phyloP scores from a whole-genome alignment of 768 basidiomycete species.

The Suillus americanus region DNA sequence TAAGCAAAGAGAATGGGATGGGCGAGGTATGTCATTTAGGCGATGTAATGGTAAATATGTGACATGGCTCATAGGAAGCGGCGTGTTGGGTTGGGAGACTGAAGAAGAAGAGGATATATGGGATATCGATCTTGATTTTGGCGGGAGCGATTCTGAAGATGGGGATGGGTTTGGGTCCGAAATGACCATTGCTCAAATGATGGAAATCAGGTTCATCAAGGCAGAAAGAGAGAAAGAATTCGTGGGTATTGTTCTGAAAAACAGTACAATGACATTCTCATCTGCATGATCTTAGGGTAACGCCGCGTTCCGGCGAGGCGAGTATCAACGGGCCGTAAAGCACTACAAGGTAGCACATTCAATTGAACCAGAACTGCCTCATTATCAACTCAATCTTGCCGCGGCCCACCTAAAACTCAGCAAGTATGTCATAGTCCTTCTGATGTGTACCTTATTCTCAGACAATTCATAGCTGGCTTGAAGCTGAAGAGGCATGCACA shows the following conservation, averaged over 20 bases:
- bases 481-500: conserved; percentile 71
- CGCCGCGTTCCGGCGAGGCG: conserved; percentile 61
- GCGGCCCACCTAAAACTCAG: conserved; percentile 70
- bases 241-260: conserved; percentile 35
- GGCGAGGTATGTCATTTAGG: conserved; percentile 44
- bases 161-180: conserved; percentile 39
- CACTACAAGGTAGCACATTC: conserved; percentile 59
- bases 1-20: conserved; percentile 78
- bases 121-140: conserved; percentile 71
- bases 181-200: conserved; percentile 72
- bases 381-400: conserved; percentile 76
- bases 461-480: conserved; percentile 54
- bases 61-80: conserved; percentile 39
- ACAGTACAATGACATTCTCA: conserved; percentile 4
- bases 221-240: conserved; percentile 73
- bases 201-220: conserved; percentile 70
- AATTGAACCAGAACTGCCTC: conserved; percentile 71
- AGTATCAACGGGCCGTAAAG: conserved; percentile 53
- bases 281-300: conserved; percentile 53
- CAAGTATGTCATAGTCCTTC: conserved; percentile 46
- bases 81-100: conserved; percentile 72
- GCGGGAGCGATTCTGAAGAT: conserved; percentile 52
- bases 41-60: neutral
- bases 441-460: conserved; percentile 15
- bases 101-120: conserved; percentile 77